Base-by-base conservation (phyloP, 2,329 filamentous ascomycete species). In the Sporothrix mexicana region DNA sequence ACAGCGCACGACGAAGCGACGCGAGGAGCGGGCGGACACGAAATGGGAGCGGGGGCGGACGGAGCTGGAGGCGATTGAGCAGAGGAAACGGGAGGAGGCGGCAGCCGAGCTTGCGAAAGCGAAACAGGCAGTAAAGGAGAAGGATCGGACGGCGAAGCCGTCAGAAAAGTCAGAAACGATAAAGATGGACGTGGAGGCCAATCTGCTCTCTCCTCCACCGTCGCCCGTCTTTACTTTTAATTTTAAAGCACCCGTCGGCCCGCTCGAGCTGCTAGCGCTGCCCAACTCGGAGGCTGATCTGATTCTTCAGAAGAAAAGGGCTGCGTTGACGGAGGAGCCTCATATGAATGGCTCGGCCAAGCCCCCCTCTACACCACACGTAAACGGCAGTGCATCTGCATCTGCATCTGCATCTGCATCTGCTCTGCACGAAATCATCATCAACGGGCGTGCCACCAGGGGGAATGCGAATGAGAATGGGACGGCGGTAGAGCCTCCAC, bases 21-120 rank as follows among this genome's bases (percentile, higher is more conserved):
- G 96, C 78, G 90, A 93, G 76, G 93, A 97, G 80, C 90, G 96
- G 62, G 91, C 90, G 74, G 88, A 93, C 78, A 91, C 93, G 81
- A 99, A 99, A 82, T 91, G 96, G 84, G 95, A 98, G 80, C 88
- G 96, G 77, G 96, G 96, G n/a, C 90, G 92, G 75, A 89, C 91
- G 70, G 94, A 98, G 80, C 90, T 93, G 77, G 92, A 97, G 79
- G 92, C 90, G 12, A 93, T 98, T 75, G 91, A 95, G 75, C 87
- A 91, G 78, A 93, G 91, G 73, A 84, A 83, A 59, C 78, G 83
- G 17, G 79, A 83, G 69, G 87, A 89, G 77, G 84, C 85, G 73
- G 77, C 70, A n/a, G 70, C 59, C 2, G 53, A 55, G 20, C 41
- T 7, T 4, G 51, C 30, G n/a, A 13, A 69, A n/a, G 51, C 59